Evolutionary conservation across 768 basidiomycete species (phyloP), one percentile per base, ranked within the genome.

Genomic region (Calocera cornea): DNA sequence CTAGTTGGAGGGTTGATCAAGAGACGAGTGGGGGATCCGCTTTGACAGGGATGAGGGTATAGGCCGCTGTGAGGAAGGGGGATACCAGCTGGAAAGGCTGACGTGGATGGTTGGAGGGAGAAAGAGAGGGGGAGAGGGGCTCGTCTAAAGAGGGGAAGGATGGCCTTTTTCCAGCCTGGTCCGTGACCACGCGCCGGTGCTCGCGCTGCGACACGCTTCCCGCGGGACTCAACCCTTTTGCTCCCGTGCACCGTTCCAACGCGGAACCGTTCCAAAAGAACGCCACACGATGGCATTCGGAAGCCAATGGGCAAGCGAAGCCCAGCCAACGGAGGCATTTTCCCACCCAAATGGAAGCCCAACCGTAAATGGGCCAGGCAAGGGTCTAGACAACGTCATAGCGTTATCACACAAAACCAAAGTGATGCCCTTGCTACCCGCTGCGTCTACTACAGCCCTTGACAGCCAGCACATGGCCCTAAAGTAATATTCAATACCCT

Each of bases 181-280:
- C 27, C 54, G 54, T 60, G 54, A 60, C 54, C 54, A 33, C 54
- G 54, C 54, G 54, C 31, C 22, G 27, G 19, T 8, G 24, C 31
- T 2, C 31, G 54, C 54, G 10, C 24, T 60, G 54, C 54, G 54
- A 60, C 54, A 60, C 54, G 54, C 54, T 47, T 47, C 19, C 7
- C 24, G n/a, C n/a, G 16, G 54, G 27, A 60, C 54, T 60, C 54
- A 3, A n/a, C n/a, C n/a, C 5, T 60, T 60, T 47, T 47, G 19
- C 24, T 19, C 54, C 27, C 24, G 31, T 10, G 2, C 54, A 60
- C 54, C 54, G 54, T 33, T 60, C n/a, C 54, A 60, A 60, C 54
- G 54, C 54, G 54, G 54, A 31, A 60, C 54, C 54, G 14, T 60
- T 60, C 54, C 54, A 60, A 60, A 60, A 60, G 54, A 60, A 60